phyloP scores from a whole-genome alignment of 805 yeast species.

The Starmerella cellae region DNA sequence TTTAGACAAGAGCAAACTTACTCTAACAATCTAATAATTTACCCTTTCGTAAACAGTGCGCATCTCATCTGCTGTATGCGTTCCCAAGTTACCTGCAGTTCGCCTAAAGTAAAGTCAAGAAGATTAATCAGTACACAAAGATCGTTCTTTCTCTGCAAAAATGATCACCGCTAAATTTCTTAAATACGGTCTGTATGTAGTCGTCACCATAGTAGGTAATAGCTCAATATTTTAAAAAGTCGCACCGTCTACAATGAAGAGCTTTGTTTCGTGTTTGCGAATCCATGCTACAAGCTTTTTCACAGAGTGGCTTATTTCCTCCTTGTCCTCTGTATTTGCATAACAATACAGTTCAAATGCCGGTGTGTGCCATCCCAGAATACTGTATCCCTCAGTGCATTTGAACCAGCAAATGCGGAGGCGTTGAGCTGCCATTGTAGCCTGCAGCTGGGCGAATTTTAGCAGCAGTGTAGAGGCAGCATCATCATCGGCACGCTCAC shows the following conservation, averaged over 20 bases:
- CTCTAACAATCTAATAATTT: too few relatives aligned
- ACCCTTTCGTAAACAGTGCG: too few relatives aligned
- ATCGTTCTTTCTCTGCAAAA: not conserved
- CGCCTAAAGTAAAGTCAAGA: too few relatives aligned
- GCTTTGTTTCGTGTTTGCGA: conserved; percentile 48
- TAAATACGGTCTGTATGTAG: too few relatives aligned
- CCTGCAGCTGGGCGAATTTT: conserved; percentile 29
- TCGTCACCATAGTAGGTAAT: too few relatives aligned
- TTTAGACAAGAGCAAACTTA: too few relatives aligned
- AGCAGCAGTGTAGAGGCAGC: conserved; percentile 1
- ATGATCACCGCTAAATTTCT: too few relatives aligned
- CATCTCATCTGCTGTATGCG: too few relatives aligned
- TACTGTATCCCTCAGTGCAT: conserved; percentile 19
- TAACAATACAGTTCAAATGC: conserved; percentile 50
- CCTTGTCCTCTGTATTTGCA: conserved; percentile 46
- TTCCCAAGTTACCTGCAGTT: too few relatives aligned
- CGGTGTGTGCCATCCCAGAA: conserved; percentile 42
- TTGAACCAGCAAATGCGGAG: conserved; percentile 22
- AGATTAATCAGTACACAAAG: not conserved
- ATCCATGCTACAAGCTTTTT: conserved; percentile 65
- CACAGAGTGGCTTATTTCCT: conserved; percentile 47
- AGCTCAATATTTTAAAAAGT: conserved; percentile 37
- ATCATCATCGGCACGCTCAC: not conserved
- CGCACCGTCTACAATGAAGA: conserved; percentile 67
- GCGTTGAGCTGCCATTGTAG: conserved; percentile 23